Evolutionary conservation across 1,284 basidiomycete genomes (phyloP), one percentile per base, ranked within the genome.

Genomic region (Xanthoconium separans): DNA sequence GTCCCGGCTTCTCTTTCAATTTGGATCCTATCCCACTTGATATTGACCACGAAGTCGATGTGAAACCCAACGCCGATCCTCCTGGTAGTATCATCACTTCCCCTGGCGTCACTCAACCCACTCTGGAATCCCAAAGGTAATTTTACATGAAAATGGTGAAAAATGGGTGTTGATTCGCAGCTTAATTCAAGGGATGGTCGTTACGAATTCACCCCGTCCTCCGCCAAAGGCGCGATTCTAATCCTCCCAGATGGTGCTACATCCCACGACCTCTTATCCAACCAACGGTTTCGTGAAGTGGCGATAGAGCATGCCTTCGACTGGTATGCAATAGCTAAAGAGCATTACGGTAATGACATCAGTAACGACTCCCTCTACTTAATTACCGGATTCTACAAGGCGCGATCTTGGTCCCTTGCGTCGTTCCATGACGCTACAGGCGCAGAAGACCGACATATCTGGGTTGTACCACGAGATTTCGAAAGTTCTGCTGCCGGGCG

Each of bases 191-290:
- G 51, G 16, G 8, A 18, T 2, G 40, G 18, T 27, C 40, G 22
- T n/a, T 51, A 51, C 5, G 39, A 40, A 8, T 40, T 40, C 12
- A 40, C 18, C n/a, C n/a, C 18, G 18, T 20, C 9, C n/a, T 39
- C 37, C 37, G n/a, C 37, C 9, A 11, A 39, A 11, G 37, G 58
- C 7, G 50, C 58, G 1, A 44, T 60, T 11, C 50, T 60, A 1
- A 43, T 60, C 5, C 47, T 60, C 44, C 58, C 58, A 13, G 29
- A 46, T 0, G 59, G 59, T 1, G 48, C 55, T n/a, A 16, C 22
- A 27, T 24, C 22, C 22, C 13, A 24, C 22, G 11, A 41, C 7
- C 40, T 41, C 8, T 37, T 13, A 24, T 1, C 11, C 18, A 40
- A 20, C 13, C 12, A 41, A 7, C 40, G 22, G 4, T 41, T 41